Conservation (phyloP, 129 eudicot genomes). For the Sambucus nigra region DNA sequence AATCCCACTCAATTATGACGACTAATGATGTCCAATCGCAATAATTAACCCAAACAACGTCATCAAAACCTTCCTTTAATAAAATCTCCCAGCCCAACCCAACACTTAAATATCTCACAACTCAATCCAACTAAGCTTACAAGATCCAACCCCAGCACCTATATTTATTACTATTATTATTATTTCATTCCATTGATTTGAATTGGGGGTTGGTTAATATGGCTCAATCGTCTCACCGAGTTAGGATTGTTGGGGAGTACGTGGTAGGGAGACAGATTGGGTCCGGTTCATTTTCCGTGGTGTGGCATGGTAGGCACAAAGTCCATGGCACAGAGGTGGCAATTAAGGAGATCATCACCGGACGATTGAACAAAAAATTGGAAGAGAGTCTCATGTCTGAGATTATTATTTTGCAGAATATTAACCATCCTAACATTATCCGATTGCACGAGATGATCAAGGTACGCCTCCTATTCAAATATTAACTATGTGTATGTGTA, state of each 20-base stretch:
- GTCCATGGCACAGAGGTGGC: constrained; percentile 87
- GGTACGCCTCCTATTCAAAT: constrained; percentile 22
- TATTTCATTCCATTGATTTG: too few species aligned
- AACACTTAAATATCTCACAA: background rate
- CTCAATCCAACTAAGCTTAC: background rate
- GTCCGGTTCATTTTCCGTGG: constrained; percentile 82
- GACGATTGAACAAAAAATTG: constrained; percentile 56
- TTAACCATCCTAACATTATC: constrained; percentile 80
- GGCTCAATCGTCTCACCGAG: constrained; percentile 48
- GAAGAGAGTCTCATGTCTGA: constrained; percentile 86
- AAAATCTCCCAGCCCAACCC: background rate
- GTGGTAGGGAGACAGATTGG: constrained; percentile 75
- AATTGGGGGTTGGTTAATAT: constrained; percentile 32
- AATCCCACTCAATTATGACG: background rate
- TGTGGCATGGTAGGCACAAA: constrained; percentile 76
- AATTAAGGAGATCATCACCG: constrained; percentile 66
- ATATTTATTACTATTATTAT: background rate
- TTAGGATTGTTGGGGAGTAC: constrained; percentile 71
- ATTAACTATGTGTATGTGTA: background rate
- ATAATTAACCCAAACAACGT: too few species aligned
- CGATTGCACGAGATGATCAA: constrained; percentile 79
- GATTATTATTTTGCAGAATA: constrained; percentile 61
- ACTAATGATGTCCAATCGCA: too few species aligned
- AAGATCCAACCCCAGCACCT: background rate
- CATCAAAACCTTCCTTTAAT: background rate